phyloP scores from a whole-genome alignment of 2,329 filamentous ascomycete genomes.

The Chaetomium strumarium region DNA sequence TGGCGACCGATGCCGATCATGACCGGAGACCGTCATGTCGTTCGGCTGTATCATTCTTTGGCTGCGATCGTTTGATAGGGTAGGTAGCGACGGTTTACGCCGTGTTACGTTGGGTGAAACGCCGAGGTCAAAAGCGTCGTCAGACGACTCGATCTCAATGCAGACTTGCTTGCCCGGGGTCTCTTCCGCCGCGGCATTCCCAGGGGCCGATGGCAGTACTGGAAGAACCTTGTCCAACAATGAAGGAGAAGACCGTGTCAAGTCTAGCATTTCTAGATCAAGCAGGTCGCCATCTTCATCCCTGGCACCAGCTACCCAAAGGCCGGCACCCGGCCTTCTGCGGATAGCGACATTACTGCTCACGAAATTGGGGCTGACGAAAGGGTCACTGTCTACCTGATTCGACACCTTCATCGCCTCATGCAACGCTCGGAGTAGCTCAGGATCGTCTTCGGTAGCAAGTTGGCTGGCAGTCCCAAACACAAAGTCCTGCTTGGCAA shows the following conservation, averaged over 20 bases:
- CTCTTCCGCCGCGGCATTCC: background rate
- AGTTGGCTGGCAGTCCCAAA: constrained; percentile 86
- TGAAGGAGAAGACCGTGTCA: constrained; percentile 40
- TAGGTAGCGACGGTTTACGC: background rate
- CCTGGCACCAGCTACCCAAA: constrained; percentile 69
- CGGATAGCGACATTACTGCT: constrained; percentile 20
- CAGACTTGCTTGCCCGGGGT: background rate
- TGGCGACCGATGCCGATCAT: background rate
- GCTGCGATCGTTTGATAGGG: background rate
- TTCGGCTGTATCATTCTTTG: background rate
- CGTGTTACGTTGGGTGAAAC: background rate
- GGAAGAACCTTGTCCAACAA: constrained; percentile 17
- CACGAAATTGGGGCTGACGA: constrained; percentile 27
- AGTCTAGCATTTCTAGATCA: constrained; percentile 56
- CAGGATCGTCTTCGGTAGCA: constrained; percentile 64
- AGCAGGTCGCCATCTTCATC: constrained; percentile 60
- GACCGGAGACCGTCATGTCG: background rate
- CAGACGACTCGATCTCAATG: constrained; percentile 18
- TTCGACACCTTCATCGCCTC: constrained; percentile 57
- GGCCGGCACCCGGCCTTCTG: constrained; percentile 29
- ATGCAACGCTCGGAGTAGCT: constrained; percentile 57
- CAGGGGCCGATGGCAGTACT: background rate
- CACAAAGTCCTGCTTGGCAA: constrained; percentile 66
- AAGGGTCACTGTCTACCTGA: constrained; percentile 34
- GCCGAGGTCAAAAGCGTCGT: background rate